These are phyloP conservation scores for Emiliania huxleyi DNA, from an alignment of 78 protist species.

Conservation along the genomic window DNA sequence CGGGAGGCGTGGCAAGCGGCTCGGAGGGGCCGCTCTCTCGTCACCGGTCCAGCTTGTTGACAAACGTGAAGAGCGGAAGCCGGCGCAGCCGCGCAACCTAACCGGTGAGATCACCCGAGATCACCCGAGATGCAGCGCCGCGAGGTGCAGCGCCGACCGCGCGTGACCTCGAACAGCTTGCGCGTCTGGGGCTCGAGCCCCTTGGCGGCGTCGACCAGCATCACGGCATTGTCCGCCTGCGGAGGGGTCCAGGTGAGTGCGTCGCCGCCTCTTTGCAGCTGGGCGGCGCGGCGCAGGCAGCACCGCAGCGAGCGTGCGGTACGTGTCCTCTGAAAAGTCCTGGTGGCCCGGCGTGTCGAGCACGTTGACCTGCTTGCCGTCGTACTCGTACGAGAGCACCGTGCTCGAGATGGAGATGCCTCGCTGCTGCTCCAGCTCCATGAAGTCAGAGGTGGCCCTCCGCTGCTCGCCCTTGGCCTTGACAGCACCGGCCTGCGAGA, in stretches of 20 bases:
- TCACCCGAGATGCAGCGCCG: no score
- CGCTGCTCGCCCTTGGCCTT: constrained; percentile 53
- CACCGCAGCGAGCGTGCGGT: constrained; percentile 59
- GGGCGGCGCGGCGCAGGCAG: no score
- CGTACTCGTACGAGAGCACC: constrained; percentile 40
- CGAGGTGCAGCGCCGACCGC: background rate
- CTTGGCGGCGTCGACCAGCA: constrained; percentile 49
- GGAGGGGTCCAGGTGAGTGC: no score
- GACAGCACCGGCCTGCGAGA: constrained; percentile 54
- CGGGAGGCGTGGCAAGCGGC: no score
- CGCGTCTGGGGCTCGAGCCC: constrained; percentile 49
- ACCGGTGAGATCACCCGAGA: no score
- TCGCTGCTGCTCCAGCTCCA: constrained; percentile 23
- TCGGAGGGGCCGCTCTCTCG: no score
- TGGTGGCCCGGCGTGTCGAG: constrained; percentile 57
- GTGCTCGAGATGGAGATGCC: constrained; percentile 60
- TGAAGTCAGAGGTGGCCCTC: constrained; percentile 32
- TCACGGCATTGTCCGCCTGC: constrained; percentile 63
- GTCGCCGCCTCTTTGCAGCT: no score
- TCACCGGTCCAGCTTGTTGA: constrained; percentile 59
- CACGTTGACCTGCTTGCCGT: background rate
- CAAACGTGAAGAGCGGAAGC: constrained; percentile 43
- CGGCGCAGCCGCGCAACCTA: background rate
- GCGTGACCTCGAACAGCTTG: constrained; percentile 42
- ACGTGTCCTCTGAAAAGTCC: constrained; percentile 57